phyloP scores from a whole-genome alignment of 257 asterid species.

The Penstemon davidsonii region DNA sequence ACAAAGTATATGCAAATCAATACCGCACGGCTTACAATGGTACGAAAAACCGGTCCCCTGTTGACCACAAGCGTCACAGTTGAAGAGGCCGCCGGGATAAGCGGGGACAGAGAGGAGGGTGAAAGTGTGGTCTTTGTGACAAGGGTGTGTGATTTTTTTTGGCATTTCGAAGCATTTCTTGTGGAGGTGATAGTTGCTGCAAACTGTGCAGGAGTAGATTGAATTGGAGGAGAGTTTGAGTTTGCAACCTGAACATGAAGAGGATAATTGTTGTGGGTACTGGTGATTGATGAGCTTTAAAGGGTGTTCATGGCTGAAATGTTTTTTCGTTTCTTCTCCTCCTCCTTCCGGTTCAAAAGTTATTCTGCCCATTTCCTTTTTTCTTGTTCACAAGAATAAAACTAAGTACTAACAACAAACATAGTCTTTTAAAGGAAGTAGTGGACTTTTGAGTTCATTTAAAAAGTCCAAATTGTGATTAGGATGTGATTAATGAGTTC shows the following conservation, averaged over 20 bases:
- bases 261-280: background rate
- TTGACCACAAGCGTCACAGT: slow-evolving; percentile 55
- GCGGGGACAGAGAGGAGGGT: slow-evolving; percentile 44
- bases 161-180: slow-evolving; percentile 56
- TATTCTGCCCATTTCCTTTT: slow-evolving; percentile 28
- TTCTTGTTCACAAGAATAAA: too few species aligned
- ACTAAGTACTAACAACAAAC: too few species aligned
- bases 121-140: slow-evolving; percentile 39
- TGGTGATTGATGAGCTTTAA: slow-evolving; percentile 28
- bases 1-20: slow-evolving; percentile 52
- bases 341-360: slow-evolving; percentile 18
- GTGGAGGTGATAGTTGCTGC: slow-evolving; percentile 62
- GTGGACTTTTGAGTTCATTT: too few species aligned
- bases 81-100: slow-evolving; percentile 38
- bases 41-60: slow-evolving; percentile 43
- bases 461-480: too few species aligned
- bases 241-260: slow-evolving; percentile 58
- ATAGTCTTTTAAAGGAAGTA: too few species aligned
- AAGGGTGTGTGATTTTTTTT: slow-evolving; percentile 50
- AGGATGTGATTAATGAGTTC: too few species aligned
- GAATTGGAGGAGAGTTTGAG: slow-evolving; percentile 34
- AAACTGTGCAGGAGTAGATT: slow-evolving; percentile 47
- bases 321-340: slow-evolving; percentile 22
- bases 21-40: slow-evolving; percentile 50
- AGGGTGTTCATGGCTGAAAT: slow-evolving; percentile 53